These are phyloP conservation scores for Evernia prunastri DNA, from an alignment of 495 filamentous ascomycete genomes.

Conservation along the genomic window DNA sequence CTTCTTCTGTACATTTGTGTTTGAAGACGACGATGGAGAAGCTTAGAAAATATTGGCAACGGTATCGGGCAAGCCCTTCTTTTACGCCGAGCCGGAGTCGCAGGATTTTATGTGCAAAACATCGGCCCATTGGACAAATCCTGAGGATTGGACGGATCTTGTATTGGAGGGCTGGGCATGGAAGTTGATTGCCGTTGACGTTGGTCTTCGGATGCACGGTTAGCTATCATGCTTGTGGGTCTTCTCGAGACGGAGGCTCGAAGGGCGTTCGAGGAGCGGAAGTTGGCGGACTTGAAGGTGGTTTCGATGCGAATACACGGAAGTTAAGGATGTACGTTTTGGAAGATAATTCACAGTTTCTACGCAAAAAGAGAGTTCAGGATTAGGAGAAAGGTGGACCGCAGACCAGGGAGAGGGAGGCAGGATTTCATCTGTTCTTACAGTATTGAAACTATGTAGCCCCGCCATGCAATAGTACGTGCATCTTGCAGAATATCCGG, in stretches of 20 bases:
- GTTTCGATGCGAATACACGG: not conserved
- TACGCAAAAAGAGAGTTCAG: not conserved
- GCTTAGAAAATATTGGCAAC: not conserved
- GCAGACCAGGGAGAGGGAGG: not conserved
- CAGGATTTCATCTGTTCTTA: not conserved
- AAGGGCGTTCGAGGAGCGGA: not conserved
- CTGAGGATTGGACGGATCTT: not conserved
- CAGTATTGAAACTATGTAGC: not conserved
- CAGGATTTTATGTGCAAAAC: not conserved
- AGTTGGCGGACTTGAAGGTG: not conserved
- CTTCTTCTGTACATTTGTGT: too few relatives aligned
- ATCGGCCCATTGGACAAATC: not conserved
- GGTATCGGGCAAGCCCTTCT: not conserved
- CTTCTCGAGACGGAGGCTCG: not conserved
- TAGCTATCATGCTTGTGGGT: not conserved
- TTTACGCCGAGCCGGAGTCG: not conserved
- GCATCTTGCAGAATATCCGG: slow-evolving; percentile 72
- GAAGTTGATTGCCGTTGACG: not conserved
- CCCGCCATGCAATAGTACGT: not conserved
- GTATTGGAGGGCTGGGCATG: not conserved
- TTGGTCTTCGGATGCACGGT: not conserved
- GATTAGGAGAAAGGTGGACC: not conserved
- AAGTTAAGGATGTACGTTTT: not conserved
- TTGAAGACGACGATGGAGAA: not conserved
- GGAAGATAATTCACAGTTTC: not conserved